These are phyloP conservation scores for Neocucurbitaria cava DNA, from an alignment of 2,329 filamentous ascomycete species.

Conservation along the genomic window DNA sequence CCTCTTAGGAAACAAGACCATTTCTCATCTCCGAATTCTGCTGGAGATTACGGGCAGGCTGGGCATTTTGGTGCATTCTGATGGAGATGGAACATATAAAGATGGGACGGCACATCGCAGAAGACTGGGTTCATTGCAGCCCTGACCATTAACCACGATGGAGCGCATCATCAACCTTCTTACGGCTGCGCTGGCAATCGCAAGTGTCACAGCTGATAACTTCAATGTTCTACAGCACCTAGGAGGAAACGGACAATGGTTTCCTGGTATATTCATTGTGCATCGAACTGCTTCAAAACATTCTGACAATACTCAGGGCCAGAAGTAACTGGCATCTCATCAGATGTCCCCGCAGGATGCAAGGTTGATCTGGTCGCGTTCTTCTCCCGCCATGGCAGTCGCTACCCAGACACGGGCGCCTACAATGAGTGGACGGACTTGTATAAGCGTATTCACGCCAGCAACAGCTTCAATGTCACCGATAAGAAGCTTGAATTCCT, in stretches of 20 bases:
- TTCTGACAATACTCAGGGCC: constrained; percentile 52
- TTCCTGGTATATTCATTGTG: constrained; percentile 27
- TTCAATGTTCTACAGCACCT: constrained; percentile 46
- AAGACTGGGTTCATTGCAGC: not conserved
- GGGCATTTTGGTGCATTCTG: not conserved
- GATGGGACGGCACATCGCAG: not conserved
- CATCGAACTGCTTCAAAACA: not conserved
- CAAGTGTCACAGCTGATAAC: constrained; percentile 22
- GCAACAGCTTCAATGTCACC: constrained; percentile 59
- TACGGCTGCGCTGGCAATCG: constrained; percentile 17
- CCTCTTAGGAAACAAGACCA: constrained; percentile 30
- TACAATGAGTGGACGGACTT: constrained; percentile 62
- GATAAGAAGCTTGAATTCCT: constrained; percentile 64
- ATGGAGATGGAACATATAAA: constrained; percentile 8
- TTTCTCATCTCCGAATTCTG: constrained; percentile 29
- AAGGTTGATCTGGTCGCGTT: constrained; percentile 67
- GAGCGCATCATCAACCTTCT: constrained; percentile 23
- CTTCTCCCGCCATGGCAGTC: constrained; percentile 66
- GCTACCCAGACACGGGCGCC: constrained; percentile 68
- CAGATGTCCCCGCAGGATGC: constrained; percentile 63
- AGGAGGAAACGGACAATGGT: constrained; percentile 51
- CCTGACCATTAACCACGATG: constrained; percentile 14
- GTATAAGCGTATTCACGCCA: constrained; percentile 57
- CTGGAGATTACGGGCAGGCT: constrained; percentile 4
- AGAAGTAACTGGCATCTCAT: constrained; percentile 63